Evolutionary conservation across 176 grass and related monocot genomes (phyloP), one percentile per base, ranked within the genome.

Genomic region (Musa itinerans): DNA sequence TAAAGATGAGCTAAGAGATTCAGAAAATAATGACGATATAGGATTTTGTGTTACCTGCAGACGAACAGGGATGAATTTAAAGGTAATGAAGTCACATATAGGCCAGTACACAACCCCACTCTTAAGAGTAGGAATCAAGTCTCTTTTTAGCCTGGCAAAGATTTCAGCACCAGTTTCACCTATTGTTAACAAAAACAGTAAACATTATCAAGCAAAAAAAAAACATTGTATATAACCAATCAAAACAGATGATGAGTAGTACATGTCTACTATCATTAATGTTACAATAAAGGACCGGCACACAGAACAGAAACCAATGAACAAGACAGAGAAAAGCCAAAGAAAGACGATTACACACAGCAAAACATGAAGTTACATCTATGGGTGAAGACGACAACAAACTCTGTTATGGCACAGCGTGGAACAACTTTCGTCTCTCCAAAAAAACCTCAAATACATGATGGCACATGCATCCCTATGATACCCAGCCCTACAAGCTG

Each of bases 31-130:
- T 56, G 29, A 27, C 2, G 15, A 19, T 27, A 55, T 7, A 12
- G 52, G 2, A 9, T 15, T 17, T 10, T 27, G 53, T 29, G 13
- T 54, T 89, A 99, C 95, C 90, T 99, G 95, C 54, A 99, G 87
- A 84, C 87, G 90, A 87, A 99, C 86, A 48, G 95, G 91, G 53
- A 92, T 68, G 80, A 94, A 99, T 83, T 92, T 99, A 78, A 94
- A 99, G 81, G 95, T 99, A 58, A 99, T 92, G 74, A 94, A 94
- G 66, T 99, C 95, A 81, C 95, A 99, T 15, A 89, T 53, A 63
- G 95, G 90, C 95, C 95, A 99, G 85, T 99, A 99, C 48, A 92
- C 70, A 66, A 99, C 80, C 9, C 95, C 95, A 68, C 62, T 94
- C 87, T 82, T 91, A 51, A 89, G 80, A 59, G 95, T 89, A 0